A percentile compares a stretch with the other conserved stretches of the same genome.
These are phyloP conservation scores for Aspergillus sp. DNA, from an alignment of 2,329 filamentous ascomycete species.

Conservation along the genomic window DNA sequence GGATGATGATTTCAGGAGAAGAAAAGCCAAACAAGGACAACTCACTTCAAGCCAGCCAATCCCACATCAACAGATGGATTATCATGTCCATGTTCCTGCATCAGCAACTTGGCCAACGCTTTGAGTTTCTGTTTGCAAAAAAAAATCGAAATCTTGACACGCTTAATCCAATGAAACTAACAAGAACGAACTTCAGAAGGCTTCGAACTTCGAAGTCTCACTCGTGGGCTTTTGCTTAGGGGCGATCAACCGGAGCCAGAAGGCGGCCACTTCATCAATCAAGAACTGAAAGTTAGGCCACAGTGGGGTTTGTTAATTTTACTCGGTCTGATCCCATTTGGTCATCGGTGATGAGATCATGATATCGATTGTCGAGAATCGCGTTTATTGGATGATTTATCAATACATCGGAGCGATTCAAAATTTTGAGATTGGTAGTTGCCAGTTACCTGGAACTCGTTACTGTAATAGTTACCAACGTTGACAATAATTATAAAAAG, in stretches of 20 bases:
- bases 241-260: conserved; percentile 7
- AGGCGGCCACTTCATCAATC: conserved; percentile 3
- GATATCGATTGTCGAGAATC: neutral
- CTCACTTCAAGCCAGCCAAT: neutral
- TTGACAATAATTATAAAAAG: neutral
- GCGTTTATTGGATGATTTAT: conserved; percentile 2
- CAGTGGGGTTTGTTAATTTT: conserved; percentile 13
- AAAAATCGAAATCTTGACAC: neutral
- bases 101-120: neutral
- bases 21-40: neutral
- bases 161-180: too few relatives aligned
- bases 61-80: neutral
- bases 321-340: neutral
- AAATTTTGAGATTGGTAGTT: neutral
- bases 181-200: neutral
- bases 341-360: conserved; percentile 8
- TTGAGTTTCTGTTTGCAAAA: neutral
- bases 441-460: neutral
- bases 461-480: neutral
- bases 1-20: conserved; percentile 3
- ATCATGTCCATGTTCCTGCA: neutral
- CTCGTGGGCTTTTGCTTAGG: neutral
- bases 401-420: conserved; percentile 2
- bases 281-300: neutral
- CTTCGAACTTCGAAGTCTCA: neutral